A percentile compares a stretch with the other conserved stretches of the same genome.
phyloP scores from a whole-genome alignment of 305 asterid species.

The Fraxinus sp. region DNA sequence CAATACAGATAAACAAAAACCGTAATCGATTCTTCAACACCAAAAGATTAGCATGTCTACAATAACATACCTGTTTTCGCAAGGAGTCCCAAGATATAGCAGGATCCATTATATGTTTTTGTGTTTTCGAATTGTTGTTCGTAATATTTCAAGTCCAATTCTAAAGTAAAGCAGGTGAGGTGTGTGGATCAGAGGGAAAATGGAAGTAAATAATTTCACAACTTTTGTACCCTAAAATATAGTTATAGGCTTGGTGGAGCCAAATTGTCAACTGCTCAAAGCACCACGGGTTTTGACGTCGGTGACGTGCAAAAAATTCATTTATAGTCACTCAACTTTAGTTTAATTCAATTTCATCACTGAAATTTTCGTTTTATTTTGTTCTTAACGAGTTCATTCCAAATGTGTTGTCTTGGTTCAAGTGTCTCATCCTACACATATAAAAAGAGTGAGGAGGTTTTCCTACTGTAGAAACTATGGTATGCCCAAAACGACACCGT shows the following conservation, averaged over 20 bases:
- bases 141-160: neutral
- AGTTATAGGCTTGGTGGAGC: neutral
- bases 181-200: neutral
- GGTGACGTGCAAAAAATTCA: neutral
- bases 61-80: slow-evolving; percentile 68
- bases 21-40: neutral
- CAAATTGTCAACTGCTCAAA: slow-evolving; percentile 29
- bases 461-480: no score
- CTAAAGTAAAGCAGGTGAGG: neutral
- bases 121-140: neutral
- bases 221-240: neutral
- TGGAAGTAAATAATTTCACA: neutral
- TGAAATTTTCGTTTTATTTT: neutral
- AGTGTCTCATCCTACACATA: neutral
- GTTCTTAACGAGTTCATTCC: neutral
- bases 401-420: neutral
- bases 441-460: no score
- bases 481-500: no score
- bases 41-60: neutral
- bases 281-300: neutral
- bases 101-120: slow-evolving; percentile 49
- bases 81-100: slow-evolving; percentile 83
- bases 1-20: neutral
- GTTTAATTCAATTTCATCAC: neutral
- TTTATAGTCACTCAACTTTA: no score